Evolutionary conservation across 768 basidiomycete genomes (phyloP).

Genomic region (Albatrellus ellisii): DNA sequence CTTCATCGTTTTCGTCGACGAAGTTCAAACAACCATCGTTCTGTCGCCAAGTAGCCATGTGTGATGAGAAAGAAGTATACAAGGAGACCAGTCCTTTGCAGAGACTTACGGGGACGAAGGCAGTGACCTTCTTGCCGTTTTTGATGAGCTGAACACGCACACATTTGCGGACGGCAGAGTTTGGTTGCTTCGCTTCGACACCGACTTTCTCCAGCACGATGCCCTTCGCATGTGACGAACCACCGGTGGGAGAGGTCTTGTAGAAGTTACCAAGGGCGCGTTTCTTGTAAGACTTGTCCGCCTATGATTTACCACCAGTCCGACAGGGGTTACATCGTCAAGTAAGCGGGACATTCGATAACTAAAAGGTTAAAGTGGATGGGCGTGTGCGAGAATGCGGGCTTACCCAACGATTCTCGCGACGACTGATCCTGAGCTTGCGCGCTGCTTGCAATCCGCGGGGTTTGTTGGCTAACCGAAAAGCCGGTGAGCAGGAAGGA

Average conservation of each 20-base stretch:
- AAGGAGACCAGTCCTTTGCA: no score
- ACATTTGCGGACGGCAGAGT: slow-evolving; percentile 99
- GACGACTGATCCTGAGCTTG: slow-evolving; percentile 89
- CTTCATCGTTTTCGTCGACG: slow-evolving; percentile 99
- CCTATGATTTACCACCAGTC: slow-evolving; percentile 31
- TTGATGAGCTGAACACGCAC: slow-evolving; percentile 99
- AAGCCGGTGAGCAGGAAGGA: slow-evolving; percentile 8
- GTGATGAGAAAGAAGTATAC: no score
- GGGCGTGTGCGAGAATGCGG: neutral
- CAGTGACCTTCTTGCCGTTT: slow-evolving; percentile 99
- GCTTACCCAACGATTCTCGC: slow-evolving; percentile 93
- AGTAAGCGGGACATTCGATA: neutral
- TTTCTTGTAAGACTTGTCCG: slow-evolving; percentile 99
- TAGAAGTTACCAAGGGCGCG: slow-evolving; percentile 98
- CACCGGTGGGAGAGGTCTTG: slow-evolving; percentile 99
- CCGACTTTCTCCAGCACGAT: slow-evolving; percentile 99
- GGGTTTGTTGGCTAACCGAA: slow-evolving; percentile 87
- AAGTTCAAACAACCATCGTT: slow-evolving; percentile 97
- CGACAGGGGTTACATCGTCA: neutral
- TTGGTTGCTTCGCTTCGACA: slow-evolving; percentile 99
- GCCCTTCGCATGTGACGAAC: slow-evolving; percentile 98
- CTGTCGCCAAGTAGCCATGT: slow-evolving; percentile 28
- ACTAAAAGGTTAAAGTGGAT: neutral
- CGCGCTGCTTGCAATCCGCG: slow-evolving; percentile 98
- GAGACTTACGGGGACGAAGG: slow-evolving; percentile 87